phyloP scores from a whole-genome alignment of 78 protist genomes.

The Mastigamoeba balamuthi region DNA sequence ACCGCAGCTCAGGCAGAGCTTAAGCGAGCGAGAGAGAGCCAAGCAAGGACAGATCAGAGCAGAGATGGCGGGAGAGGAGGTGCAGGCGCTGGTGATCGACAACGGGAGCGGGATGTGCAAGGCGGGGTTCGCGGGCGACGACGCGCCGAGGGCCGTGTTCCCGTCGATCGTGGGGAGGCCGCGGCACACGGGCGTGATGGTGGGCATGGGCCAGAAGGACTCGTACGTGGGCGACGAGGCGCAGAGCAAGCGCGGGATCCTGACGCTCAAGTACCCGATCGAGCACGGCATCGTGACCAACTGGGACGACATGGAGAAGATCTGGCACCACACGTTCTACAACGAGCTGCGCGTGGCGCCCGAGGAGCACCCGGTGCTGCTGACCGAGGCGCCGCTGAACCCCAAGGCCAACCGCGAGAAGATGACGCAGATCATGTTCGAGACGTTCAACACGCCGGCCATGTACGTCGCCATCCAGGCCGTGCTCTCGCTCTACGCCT shows the following conservation, averaged over 20 bases:
- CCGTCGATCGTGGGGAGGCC: constrained; percentile 65
- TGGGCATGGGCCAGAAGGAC: constrained; percentile 65
- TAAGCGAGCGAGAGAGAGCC: too few relatives aligned
- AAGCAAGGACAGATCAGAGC: too few relatives aligned
- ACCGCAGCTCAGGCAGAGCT: too few relatives aligned
- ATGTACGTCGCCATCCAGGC: constrained; percentile 85
- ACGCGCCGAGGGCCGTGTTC: constrained; percentile 64
- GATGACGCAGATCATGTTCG: constrained; percentile 92
- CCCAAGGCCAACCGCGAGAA: constrained; percentile 94
- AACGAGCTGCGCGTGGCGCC: constrained; percentile 89
- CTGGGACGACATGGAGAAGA: constrained; percentile 79
- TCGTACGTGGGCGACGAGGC: constrained; percentile 88
- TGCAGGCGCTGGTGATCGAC: too few relatives aligned
- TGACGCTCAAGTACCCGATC: constrained; percentile 78
- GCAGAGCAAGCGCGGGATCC: constrained; percentile 70
- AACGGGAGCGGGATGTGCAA: constrained; percentile 93
- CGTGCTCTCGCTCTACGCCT: constrained; percentile 80
- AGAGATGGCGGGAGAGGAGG: too few relatives aligned
- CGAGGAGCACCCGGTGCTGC: constrained; percentile 85
- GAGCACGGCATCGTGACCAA: constrained; percentile 92
- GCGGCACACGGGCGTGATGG: constrained; percentile 33
- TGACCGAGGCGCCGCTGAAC: constrained; percentile 94
- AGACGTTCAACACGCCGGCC: constrained; percentile 88
- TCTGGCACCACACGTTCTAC: constrained; percentile 94
- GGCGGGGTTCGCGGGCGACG: constrained; percentile 92